Conservation (phyloP, 1,284 basidiomycete genomes). For the Hortiboletus rubellus region DNA sequence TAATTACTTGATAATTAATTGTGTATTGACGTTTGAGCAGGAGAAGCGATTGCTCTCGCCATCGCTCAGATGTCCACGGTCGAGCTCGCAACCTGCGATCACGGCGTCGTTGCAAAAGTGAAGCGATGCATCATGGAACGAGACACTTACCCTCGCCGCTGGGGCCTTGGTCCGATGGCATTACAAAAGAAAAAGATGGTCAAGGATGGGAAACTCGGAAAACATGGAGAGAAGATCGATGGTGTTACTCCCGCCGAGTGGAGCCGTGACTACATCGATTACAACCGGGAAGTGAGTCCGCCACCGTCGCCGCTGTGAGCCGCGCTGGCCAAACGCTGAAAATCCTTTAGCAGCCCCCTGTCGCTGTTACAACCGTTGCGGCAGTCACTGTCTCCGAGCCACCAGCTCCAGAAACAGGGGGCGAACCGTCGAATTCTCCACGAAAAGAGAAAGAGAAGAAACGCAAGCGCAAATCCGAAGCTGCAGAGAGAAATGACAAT, state of each 20-base stretch:
- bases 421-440: constrained; percentile 42
- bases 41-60: constrained; percentile 97
- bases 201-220: constrained; percentile 95
- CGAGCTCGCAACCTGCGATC: constrained; percentile 97
- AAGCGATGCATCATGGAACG: constrained; percentile 99
- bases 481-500: constrained; percentile 42
- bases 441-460: constrained; percentile 69
- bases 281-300: constrained; percentile 57
- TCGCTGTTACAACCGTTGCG: constrained; percentile 28
- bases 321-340: constrained; percentile 7
- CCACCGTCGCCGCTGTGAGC: constrained; percentile 12
- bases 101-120: constrained; percentile 98
- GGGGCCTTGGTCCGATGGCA: constrained; percentile 97
- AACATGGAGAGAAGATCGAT: constrained; percentile 92
- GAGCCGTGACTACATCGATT: constrained; percentile 94
- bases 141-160: constrained; percentile 96
- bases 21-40: constrained; percentile 35
- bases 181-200: constrained; percentile 98
- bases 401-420: constrained; percentile 23
- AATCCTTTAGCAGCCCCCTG: constrained; percentile 42
- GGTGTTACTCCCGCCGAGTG: constrained; percentile 90
- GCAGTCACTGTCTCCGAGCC: constrained; percentile 26
- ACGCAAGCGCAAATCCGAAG: constrained; percentile 71
- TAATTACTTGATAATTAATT: not conserved
- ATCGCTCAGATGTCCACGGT: constrained; percentile 99